Conservation (phyloP, 208 protist genomes). For the Zelonia costaricensis region DNA sequence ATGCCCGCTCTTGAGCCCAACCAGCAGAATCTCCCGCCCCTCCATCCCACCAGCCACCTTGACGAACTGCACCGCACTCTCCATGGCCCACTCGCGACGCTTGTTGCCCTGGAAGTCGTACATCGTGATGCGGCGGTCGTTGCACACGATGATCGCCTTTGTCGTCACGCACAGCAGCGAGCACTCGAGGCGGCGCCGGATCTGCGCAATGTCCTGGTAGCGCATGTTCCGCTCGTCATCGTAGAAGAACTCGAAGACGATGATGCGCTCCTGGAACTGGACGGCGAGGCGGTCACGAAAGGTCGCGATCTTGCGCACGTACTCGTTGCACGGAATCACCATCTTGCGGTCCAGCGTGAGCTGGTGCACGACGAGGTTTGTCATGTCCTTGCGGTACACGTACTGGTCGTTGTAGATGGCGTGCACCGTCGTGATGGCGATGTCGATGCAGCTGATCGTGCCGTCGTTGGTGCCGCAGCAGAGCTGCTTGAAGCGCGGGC, state of each 20-base stretch:
- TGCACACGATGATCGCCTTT: constrained; percentile 90
- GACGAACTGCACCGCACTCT: constrained; percentile 93
- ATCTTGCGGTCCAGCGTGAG: constrained; percentile 85
- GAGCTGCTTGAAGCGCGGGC: constrained; percentile 80
- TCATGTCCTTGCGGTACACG: constrained; percentile 95
- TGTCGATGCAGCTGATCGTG: constrained; percentile 84
- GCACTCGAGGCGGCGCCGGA: constrained; percentile 92
- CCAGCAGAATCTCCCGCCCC: constrained; percentile 90
- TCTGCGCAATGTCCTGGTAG: constrained; percentile 91
- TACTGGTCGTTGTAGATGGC: constrained; percentile 96
- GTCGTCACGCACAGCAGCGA: constrained; percentile 92
- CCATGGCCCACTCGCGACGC: constrained; percentile 94
- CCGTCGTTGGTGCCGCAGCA: constrained; percentile 93
- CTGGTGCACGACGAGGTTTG: constrained; percentile 95
- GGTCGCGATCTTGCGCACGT: constrained; percentile 94
- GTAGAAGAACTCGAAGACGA: constrained; percentile 94
- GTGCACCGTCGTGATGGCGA: constrained; percentile 91
- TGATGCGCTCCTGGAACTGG: constrained; percentile 92
- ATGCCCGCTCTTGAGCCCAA: constrained; percentile 92
- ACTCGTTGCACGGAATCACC: constrained; percentile 94
- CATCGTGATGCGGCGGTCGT: constrained; percentile 85
- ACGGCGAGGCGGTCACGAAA: constrained; percentile 95
- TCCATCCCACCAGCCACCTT: constrained; percentile 93
- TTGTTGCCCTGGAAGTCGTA: constrained; percentile 93
- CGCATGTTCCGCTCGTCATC: constrained; percentile 89